phyloP scores from a whole-genome alignment of 2,329 filamentous ascomycete species.

The Claviceps monticola region DNA sequence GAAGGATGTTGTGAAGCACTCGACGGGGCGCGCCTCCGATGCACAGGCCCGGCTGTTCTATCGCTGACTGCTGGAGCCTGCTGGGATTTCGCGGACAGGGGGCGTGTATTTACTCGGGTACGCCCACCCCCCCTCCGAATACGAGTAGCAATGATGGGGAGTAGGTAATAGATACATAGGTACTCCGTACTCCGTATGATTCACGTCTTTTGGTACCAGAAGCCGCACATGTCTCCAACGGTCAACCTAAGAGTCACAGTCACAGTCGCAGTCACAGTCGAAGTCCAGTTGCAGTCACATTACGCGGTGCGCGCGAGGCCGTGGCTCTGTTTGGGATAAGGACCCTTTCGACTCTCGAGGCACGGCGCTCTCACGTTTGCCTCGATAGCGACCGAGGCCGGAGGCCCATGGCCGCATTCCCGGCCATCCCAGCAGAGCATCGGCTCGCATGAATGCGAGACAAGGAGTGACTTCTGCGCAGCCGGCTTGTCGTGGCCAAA shows the following conservation, averaged over 20 bases:
- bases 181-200: not conserved
- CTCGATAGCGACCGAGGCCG: not conserved
- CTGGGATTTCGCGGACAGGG: not conserved
- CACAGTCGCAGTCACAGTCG: not conserved
- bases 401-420: not conserved
- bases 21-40: not conserved
- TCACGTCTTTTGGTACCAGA: not conserved
- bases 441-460: not conserved
- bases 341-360: no score
- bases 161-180: no score
- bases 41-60: not conserved
- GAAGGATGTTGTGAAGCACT: not conserved
- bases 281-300: not conserved
- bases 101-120: not conserved
- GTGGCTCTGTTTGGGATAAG: not conserved
- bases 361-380: no score
- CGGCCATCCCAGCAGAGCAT: not conserved
- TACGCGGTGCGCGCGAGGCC: not conserved
- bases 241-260: no score
- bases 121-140: constrained; percentile 1
- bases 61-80: not conserved
- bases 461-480: not conserved
- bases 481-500: not conserved
- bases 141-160: constrained; percentile 1
- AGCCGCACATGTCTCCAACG: not conserved